phyloP scores from a whole-genome alignment of 805 yeast species.

The Candida bentonensis region DNA sequence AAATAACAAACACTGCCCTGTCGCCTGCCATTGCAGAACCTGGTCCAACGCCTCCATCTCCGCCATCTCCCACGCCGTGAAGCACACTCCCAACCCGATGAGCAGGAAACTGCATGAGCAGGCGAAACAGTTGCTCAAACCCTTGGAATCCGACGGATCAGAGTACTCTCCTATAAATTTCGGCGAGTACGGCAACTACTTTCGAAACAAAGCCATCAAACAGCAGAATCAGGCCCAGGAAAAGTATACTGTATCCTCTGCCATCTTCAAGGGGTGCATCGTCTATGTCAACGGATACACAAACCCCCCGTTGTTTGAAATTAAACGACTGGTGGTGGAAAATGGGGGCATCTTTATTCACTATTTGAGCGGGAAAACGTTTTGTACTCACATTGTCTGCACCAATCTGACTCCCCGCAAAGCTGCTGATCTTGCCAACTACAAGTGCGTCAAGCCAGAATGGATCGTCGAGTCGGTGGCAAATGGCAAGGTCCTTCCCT shows the following conservation, averaged over 20 bases:
- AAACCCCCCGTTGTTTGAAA: conserved; percentile 55
- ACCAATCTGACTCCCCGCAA: conserved; percentile 68
- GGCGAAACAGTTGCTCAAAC: neutral
- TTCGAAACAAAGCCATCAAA: conserved; percentile 42
- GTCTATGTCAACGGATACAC: conserved; percentile 88
- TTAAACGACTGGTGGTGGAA: conserved; percentile 55
- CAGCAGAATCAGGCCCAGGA: conserved; percentile 34
- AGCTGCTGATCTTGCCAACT: conserved; percentile 45
- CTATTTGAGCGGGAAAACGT: conserved; percentile 52
- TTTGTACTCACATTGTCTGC: conserved; percentile 78
- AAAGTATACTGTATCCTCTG: conserved; percentile 28
- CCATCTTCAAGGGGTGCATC: conserved; percentile 46
- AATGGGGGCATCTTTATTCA: conserved; percentile 74
- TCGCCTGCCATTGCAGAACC: too few species aligned
- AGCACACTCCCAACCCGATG: too few species aligned
- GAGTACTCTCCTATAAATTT: conserved; percentile 21
- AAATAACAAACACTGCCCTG: too few species aligned
- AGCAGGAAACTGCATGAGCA: neutral
- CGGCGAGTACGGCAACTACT: conserved; percentile 57
- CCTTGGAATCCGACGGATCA: neutral
- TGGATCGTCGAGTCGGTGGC: conserved; percentile 66
- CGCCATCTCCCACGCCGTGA: too few species aligned
- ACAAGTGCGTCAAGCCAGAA: conserved; percentile 63
- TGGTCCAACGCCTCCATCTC: too few species aligned
- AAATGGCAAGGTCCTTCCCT: conserved; percentile 35